A percentile compares a stretch with the other conserved stretches of the same genome.
Evolutionary conservation across 2,329 filamentous ascomycete species (phyloP).

Genomic region (Endothia cerciana): DNA sequence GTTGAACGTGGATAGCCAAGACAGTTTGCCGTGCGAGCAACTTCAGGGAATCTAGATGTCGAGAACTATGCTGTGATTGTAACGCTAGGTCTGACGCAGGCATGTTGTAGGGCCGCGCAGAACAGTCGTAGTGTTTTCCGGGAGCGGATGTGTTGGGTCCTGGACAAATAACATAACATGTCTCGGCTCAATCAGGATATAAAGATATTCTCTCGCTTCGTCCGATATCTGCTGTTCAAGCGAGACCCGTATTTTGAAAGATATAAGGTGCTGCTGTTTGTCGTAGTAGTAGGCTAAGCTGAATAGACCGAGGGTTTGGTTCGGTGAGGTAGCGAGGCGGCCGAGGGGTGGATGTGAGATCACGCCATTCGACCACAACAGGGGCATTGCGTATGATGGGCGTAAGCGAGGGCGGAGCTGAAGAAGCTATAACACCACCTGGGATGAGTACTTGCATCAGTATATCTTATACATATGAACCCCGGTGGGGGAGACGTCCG

Average conservation of each 20-base stretch:
- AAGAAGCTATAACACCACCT: neutral
- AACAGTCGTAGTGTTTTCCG: neutral
- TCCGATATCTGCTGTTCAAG: too few species aligned
- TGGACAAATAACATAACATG: neutral
- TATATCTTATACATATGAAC: too few species aligned
- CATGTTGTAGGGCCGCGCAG: neutral
- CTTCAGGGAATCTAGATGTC: too few species aligned
- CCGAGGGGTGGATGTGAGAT: neutral
- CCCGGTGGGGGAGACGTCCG: too few species aligned
- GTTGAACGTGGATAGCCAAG: too few species aligned
- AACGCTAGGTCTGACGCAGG: too few species aligned
- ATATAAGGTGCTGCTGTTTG: neutral
- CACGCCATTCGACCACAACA: neutral
- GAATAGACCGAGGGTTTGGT: neutral
- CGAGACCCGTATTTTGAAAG: neutral
- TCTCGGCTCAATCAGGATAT: neutral
- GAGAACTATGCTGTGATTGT: too few species aligned
- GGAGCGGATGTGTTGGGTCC: neutral
- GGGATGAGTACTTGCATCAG: neutral
- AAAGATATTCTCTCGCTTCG: neutral
- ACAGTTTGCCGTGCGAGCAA: too few species aligned
- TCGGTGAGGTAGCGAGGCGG: neutral
- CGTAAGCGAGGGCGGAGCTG: neutral
- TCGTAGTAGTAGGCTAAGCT: neutral
- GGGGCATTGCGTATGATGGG: neutral